Conservation (phyloP, 495 filamentous ascomycete genomes). For the Darksidea phi region DNA sequence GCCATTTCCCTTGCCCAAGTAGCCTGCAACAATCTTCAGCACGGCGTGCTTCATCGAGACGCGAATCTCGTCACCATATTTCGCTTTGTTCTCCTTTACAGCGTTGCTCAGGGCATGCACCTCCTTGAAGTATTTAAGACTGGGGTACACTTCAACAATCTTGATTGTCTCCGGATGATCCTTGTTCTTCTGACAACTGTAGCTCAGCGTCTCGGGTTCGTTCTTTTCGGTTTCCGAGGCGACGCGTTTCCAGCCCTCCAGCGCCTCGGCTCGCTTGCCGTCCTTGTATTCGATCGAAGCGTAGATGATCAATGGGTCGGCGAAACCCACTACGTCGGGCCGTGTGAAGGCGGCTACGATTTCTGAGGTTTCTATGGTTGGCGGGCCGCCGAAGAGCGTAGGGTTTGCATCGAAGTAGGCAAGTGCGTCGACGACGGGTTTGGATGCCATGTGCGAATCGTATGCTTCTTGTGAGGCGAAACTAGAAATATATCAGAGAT, state of each 20-base stretch:
- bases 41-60: conserved; percentile 7
- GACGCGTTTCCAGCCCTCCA: conserved; percentile 27
- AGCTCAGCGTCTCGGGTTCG: conserved; percentile 22
- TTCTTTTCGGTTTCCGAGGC: conserved; percentile 19
- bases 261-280: conserved; percentile 9
- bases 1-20: conserved; percentile 16
- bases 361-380: conserved; percentile 8
- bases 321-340: conserved; percentile 5
- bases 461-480: conserved; percentile 22
- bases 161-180: conserved; percentile 1
- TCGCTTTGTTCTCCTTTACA: conserved; percentile 20
- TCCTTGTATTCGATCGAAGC: conserved; percentile 29
- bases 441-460: conserved; percentile 19
- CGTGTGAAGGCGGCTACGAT: conserved; percentile 8
- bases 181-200: conserved; percentile 24
- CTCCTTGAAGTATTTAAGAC: conserved; percentile 22
- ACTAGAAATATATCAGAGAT: background rate
- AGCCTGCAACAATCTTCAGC: conserved; percentile 27
- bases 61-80: conserved; percentile 14
- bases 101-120: conserved; percentile 22
- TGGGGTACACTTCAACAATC: conserved; percentile 26
- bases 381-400: conserved; percentile 7
- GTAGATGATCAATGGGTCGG: conserved; percentile 21
- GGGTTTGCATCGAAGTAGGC: conserved; percentile 10
- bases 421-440: conserved; percentile 3